Evolutionary conservation across 805 yeast species (phyloP).

Genomic region (Candida boidinii): DNA sequence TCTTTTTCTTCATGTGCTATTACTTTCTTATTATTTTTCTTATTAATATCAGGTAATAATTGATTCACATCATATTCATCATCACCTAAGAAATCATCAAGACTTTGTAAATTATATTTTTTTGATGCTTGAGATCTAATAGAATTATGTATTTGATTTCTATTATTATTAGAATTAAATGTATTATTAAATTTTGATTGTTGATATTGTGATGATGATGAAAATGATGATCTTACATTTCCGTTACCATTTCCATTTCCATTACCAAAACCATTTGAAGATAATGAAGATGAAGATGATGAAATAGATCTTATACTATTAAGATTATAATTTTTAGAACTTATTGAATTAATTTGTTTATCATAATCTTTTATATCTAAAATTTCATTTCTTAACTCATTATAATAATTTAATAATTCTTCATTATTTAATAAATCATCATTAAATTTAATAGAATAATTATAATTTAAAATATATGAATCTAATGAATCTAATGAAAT

Average conservation of each 20-base stretch:
- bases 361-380: conserved; percentile 31
- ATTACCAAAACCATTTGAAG: background rate
- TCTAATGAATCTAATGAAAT: background rate
- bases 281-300: background rate
- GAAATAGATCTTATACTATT: no score
- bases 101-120: conserved; percentile 58
- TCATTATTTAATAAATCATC: background rate
- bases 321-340: no score
- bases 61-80: conserved; percentile 11
- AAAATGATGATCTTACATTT: background rate
- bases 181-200: background rate
- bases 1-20: conserved; percentile 21
- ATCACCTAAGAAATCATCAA: conserved; percentile 70
- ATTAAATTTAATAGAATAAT: background rate
- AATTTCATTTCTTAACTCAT: conserved; percentile 22
- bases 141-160: conserved; percentile 1
- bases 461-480: background rate
- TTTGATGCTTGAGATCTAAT: conserved; percentile 24
- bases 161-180: background rate
- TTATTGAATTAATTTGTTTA: conserved; percentile 16
- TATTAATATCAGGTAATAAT: conserved; percentile 15
- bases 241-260: background rate
- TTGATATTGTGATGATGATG: background rate
- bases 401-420: conserved; percentile 17
- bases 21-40: conserved; percentile 21